Percentiles rank a stretch among this genome's conserved stretches.
These are phyloP conservation scores for Bremia lactucae DNA, from an alignment of 352 stramenopile genomes.

Conservation along the genomic window DNA sequence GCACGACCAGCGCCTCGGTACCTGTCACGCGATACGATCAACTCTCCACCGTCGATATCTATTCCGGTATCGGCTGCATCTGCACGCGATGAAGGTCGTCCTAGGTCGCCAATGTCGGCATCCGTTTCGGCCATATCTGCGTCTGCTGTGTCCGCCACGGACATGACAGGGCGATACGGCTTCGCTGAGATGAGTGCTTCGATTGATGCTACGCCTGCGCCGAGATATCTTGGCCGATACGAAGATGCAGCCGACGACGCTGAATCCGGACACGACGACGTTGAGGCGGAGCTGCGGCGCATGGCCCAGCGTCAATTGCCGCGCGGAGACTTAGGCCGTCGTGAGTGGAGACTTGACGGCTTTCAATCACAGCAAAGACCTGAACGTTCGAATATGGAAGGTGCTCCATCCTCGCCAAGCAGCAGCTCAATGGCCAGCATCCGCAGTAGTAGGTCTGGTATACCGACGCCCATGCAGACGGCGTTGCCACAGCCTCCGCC, in stretches of 20 bases:
- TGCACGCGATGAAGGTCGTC: constrained; percentile 2
- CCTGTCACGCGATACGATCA: constrained; percentile 22
- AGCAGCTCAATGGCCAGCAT: constrained; percentile 30
- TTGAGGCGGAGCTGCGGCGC: constrained; percentile 63
- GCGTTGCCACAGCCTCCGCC: constrained; percentile 41
- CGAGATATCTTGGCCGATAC: constrained; percentile 64
- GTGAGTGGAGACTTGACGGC: constrained; percentile 65
- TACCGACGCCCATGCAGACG: constrained; percentile 5
- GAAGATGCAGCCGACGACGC: constrained; percentile 10
- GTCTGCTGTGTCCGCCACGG: constrained; percentile 70
- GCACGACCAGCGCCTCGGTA: constrained; percentile 31
- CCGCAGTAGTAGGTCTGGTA: constrained; percentile 10
- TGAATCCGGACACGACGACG: constrained; percentile 32
- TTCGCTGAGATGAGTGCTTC: constrained; percentile 79
- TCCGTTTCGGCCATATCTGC: constrained; percentile 66
- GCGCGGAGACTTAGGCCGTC: constrained; percentile 61
- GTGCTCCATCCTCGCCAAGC: constrained; percentile 34
- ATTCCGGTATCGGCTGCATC: too few species aligned
- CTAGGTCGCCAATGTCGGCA: constrained; percentile 27
- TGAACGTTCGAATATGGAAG: constrained; percentile 6
- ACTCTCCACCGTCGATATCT: constrained; percentile 7
- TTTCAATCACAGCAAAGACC: constrained; percentile 24
- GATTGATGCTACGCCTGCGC: constrained; percentile 60
- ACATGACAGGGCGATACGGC: constrained; percentile 44
- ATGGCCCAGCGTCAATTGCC: constrained; percentile 73